Conservation (phyloP, 768 basidiomycete species). For the Daedaleopsis nitida region DNA sequence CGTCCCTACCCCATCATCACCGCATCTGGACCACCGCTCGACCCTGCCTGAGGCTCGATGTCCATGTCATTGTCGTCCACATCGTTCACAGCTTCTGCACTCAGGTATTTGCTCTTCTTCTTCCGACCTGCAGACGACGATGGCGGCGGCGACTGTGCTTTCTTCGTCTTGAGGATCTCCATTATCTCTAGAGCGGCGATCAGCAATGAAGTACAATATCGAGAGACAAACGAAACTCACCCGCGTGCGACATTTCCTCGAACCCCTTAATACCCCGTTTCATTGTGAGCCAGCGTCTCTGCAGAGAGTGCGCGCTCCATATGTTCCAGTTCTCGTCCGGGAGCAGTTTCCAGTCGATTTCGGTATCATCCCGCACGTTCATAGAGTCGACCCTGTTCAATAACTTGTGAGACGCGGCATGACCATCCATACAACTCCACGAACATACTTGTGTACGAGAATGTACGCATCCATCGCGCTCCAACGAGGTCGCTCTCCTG, state of each 20-base stretch:
- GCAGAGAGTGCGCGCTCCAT: conserved; percentile 81
- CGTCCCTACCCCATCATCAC: background rate
- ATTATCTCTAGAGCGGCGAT: conserved; percentile 60
- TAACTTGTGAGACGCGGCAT: background rate
- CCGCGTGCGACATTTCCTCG: conserved; percentile 81
- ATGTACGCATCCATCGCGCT: conserved; percentile 74
- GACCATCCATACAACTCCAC: background rate
- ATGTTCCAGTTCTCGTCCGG: conserved; percentile 78
- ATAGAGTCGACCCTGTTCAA: conserved; percentile 66
- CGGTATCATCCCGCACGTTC: conserved; percentile 76
- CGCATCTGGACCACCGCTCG: conserved; percentile 12
- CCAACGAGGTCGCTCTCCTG: conserved; percentile 75
- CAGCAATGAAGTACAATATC: background rate
- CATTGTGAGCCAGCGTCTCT: conserved; percentile 81
- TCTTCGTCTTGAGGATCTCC: conserved; percentile 77
- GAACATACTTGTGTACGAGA: conserved; percentile 74
- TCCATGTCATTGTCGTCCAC: conserved; percentile 33
- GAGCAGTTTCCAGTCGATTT: conserved; percentile 83
- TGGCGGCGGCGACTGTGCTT: conserved; percentile 55
- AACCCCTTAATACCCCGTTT: conserved; percentile 74
- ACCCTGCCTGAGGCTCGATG: conserved; percentile 11
- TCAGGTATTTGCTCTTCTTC: conserved; percentile 33
- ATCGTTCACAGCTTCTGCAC: conserved; percentile 37
- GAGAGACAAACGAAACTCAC: conserved; percentile 39
- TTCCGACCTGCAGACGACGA: conserved; percentile 16